A percentile compares a stretch with the other conserved stretches of the same genome.
Conservation (phyloP, 116 monocot species). For the Iris pallida region DNA sequence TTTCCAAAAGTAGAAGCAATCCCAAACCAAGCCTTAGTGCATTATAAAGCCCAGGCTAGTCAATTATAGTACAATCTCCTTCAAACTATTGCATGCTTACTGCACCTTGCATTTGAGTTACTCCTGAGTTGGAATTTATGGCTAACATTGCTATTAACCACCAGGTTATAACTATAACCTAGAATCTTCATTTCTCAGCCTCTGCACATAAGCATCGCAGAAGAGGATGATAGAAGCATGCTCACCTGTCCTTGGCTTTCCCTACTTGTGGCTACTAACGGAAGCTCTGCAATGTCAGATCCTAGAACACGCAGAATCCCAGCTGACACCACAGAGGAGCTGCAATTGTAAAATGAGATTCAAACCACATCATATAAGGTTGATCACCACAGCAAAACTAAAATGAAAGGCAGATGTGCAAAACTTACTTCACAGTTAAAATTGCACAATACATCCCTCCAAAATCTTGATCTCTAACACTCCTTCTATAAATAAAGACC, state of each 20-base stretch:
- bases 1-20: too few species aligned
- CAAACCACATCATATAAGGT: neutral
- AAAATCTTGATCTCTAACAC: conserved; percentile 63
- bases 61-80: too few species aligned
- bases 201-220: neutral
- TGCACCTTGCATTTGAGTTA: too few species aligned
- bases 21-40: too few species aligned
- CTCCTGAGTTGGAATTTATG: too few species aligned
- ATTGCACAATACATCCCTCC: conserved; percentile 80
- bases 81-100: too few species aligned
- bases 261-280: conserved; percentile 77
- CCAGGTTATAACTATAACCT: too few species aligned
- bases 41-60: too few species aligned
- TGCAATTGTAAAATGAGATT: conserved; percentile 19
- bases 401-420: neutral
- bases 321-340: conserved; percentile 78
- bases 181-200: neutral
- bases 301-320: conserved; percentile 82
- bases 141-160: too few species aligned
- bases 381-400: neutral
- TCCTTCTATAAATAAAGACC: conserved; percentile 40
- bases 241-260: conserved; percentile 69
- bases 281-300: conserved; percentile 79
- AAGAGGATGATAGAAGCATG: neutral
- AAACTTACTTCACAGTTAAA: conserved; percentile 51